Evolutionary conservation across 768 basidiomycete species (phyloP).

Genomic region (Ramaria rubella): DNA sequence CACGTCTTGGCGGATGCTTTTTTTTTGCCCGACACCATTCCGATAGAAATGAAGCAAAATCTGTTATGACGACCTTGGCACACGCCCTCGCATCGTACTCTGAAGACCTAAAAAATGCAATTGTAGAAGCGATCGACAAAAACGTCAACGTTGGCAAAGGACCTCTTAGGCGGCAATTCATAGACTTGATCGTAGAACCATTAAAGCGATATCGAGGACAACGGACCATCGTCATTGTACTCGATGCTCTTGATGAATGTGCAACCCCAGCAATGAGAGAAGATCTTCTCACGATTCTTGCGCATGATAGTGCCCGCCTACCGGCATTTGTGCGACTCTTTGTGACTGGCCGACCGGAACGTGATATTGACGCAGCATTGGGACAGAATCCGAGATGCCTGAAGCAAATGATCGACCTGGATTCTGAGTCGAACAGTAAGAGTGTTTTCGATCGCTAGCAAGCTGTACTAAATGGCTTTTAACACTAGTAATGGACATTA

Average conservation of each 20-base stretch:
- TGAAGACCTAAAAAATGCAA: background rate
- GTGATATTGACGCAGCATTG: too few species aligned
- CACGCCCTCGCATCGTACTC: background rate
- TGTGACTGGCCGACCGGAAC: too few species aligned
- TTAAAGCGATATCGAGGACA: background rate
- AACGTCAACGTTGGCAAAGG: background rate
- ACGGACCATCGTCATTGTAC: constrained; percentile 16
- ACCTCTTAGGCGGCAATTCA: background rate
- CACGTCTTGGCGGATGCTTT: background rate
- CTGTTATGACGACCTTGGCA: background rate
- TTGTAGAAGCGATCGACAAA: background rate
- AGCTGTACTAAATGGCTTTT: too few species aligned
- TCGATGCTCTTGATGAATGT: constrained; percentile 26
- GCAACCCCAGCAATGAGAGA: too few species aligned
- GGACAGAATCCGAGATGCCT: too few species aligned
- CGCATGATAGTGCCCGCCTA: too few species aligned
- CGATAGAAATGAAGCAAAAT: background rate
- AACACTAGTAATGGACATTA: too few species aligned
- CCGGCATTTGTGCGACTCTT: too few species aligned
- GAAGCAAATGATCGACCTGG: too few species aligned
- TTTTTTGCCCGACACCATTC: background rate
- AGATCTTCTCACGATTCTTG: too few species aligned
- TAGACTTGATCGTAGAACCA: background rate
- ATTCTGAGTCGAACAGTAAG: too few species aligned
- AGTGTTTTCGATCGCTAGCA: too few species aligned